Base-by-base conservation (phyloP, 2,329 filamentous ascomycete genomes). In the Arthrobotrys iridis region DNA sequence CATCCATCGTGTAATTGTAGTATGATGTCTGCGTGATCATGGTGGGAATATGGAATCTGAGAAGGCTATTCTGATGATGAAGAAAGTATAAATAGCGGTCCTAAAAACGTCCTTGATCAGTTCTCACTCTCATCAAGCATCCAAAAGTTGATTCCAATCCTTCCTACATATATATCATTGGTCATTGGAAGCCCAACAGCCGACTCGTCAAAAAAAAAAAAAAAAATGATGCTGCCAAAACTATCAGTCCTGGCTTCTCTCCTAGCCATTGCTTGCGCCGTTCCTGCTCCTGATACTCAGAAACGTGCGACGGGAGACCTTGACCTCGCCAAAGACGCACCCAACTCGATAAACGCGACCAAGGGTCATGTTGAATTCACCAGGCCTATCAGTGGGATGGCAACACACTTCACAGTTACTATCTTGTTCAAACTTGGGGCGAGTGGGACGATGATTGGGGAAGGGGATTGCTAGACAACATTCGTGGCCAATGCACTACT, bases 401-500 rank as follows among this genome's bases (percentile, higher is more conserved):
- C 6, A 37, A 37, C 33, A 37, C 33, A 6, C 33, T 37, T 6
- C 6, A 37, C 6, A 6, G 13, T 37, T 37, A 37, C 33, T n/a
- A n/a, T n/a, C n/a, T n/a, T n/a, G 18, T 46, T 15, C 18, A 46
- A 22, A 62, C 40, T 41, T 62, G 58, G 58, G 58, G 58, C 15
- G 1, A 41, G 6, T 62, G 58, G 58, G 58, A 62, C 7, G 58
- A 65, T 30, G 60, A 65, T 33, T 65, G 60, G 60, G 60, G 60
- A 28, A 3, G 4, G n/a, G 60, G 60, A 30, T 62, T 62, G 24
- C 58, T 62, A 26, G 41, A 62, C 45, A 62, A 62, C 37, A 26
- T 62, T 35, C 22, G 58, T 43, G 26, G 41, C 3, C 30, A 46
- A 30, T 62, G 58, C 26, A 40, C n/a, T 4, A 41, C 24, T 20